Evolutionary conservation across 2,329 filamentous ascomycete species (phyloP).

Genomic region (Exserohilum turcica): DNA sequence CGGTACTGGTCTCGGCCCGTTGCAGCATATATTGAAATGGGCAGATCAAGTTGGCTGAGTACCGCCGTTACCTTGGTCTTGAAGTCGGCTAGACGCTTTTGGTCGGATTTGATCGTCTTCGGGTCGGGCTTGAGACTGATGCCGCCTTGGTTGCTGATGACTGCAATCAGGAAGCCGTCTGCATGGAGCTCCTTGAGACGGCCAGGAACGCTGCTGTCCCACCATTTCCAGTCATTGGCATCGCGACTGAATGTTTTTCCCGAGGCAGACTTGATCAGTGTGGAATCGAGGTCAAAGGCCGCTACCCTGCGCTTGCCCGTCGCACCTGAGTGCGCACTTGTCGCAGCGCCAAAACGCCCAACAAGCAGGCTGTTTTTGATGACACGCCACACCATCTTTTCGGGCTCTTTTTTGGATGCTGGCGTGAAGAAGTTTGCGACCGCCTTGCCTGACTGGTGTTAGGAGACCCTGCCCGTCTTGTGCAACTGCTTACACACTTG

Average conservation of each 20-base stretch:
- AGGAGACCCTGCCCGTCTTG: neutral
- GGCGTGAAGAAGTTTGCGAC: conserved; percentile 90
- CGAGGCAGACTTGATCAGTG: conserved; percentile 78
- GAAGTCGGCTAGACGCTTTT: conserved; percentile 75
- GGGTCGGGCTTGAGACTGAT: conserved; percentile 74
- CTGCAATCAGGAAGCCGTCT: conserved; percentile 75
- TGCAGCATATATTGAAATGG: conserved; percentile 82
- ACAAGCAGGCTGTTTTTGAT: conserved; percentile 74
- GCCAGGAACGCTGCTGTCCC: conserved; percentile 72
- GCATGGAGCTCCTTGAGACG: conserved; percentile 70
- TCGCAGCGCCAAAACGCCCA: conserved; percentile 67
- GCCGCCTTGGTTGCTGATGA: conserved; percentile 89
- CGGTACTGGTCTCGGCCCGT: conserved; percentile 80
- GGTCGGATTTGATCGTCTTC: conserved; percentile 70
- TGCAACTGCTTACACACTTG: conserved; percentile 51
- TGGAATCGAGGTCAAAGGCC: conserved; percentile 69
- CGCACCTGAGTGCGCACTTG: conserved; percentile 33
- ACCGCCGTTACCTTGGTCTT: conserved; percentile 78
- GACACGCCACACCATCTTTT: conserved; percentile 71
- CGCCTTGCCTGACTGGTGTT: conserved; percentile 61
- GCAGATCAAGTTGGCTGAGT: conserved; percentile 73
- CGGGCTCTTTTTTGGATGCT: conserved; percentile 79
- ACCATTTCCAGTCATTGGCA: conserved; percentile 92
- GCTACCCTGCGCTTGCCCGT: conserved; percentile 39
- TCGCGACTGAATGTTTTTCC: conserved; percentile 77